Base-by-base conservation (phyloP, 2,329 filamentous ascomycete genomes). In the Bipolaris sorokiniana region DNA sequence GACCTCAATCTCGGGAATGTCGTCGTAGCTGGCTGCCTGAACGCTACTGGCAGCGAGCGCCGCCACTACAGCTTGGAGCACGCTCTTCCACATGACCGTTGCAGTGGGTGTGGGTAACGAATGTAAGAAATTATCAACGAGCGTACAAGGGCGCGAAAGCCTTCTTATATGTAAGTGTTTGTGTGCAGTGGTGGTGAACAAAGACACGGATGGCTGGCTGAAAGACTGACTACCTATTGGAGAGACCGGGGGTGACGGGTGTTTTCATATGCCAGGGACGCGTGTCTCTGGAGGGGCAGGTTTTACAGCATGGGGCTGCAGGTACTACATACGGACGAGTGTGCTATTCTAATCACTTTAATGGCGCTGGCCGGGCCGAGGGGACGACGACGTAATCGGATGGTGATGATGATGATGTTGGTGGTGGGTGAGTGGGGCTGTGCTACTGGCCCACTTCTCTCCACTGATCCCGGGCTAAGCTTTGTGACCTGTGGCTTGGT, bases 1-100 rank as follows among this genome's bases (percentile, higher is more conserved):
- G 54, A 65, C 67, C 55, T 75, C 68, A 40, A 71, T 65, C 20
- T 65, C 66, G 7, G 72, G 67, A 42, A 75, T 75, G 47, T 65
- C 60, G 45, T 73, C 66, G 58, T 69, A 75, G 52, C 72, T 75
- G 40, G 69, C 67, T 3, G 68, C 68, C 22, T 58, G 54, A 7
- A 53, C 66, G 28, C 57, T 54, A 42, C 59, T 57, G 41, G 54
- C 45, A 34, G 54, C 49, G 7, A 57, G 44, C 49, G 68, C 50
- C n/a, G 59, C 58, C 26, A 66, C 63, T 23, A 61, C 63, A 31
- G 62, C 58, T 22, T 56, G 58, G n/a, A 58, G 36, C 13, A 49
- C 33, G 22, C 51, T 51, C 52, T 59, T 64, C 54, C 54, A 62
- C 59, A 59, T 64, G 16, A 38, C 45, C 15, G 37, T 45, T n/a